These are phyloP conservation scores for Fusarium sp. DNA, from an alignment of 2,329 filamentous ascomycete genomes.

Conservation along the genomic window DNA sequence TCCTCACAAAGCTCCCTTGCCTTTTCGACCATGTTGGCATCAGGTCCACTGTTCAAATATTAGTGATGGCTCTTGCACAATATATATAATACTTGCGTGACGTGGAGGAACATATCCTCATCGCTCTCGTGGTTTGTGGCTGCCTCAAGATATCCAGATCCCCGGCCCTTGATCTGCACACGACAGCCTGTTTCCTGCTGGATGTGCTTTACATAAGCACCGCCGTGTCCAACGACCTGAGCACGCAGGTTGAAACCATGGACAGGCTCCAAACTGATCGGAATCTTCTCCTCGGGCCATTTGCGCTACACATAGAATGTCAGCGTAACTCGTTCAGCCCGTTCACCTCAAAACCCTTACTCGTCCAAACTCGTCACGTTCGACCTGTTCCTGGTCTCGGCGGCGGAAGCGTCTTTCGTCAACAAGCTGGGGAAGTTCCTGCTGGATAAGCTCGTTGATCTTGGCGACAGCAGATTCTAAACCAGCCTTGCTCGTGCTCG, in stretches of 20 bases:
- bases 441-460: conserved; percentile 95
- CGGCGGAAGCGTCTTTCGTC: conserved; percentile 93
- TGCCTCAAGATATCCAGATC: conserved; percentile 92
- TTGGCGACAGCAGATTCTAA: conserved; percentile 88
- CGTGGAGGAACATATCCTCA: conserved; percentile 96
- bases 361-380: conserved; percentile 90
- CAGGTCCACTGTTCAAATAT: conserved; percentile 76
- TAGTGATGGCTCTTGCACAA: conserved; percentile 44
- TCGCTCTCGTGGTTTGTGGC: conserved; percentile 92
- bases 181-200: conserved; percentile 95
- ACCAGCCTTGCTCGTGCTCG: conserved; percentile 91
- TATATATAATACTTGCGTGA: conserved; percentile 74
- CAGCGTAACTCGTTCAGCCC: conserved; percentile 24
- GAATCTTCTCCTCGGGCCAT: conserved; percentile 98
- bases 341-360: conserved; percentile 65
- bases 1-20: conserved; percentile 92
- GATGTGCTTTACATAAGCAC: conserved; percentile 97
- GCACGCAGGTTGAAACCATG: conserved; percentile 96
- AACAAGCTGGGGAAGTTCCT: conserved; percentile 94
- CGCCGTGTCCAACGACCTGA: conserved; percentile 94
- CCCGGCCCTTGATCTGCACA: conserved; percentile 97
- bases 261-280: conserved; percentile 89
- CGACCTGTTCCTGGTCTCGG: conserved; percentile 82
- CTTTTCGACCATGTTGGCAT: conserved; percentile 85
- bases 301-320: conserved; percentile 76